phyloP scores from a whole-genome alignment of 1,284 basidiomycete genomes.

The Ustilago bromivora region DNA sequence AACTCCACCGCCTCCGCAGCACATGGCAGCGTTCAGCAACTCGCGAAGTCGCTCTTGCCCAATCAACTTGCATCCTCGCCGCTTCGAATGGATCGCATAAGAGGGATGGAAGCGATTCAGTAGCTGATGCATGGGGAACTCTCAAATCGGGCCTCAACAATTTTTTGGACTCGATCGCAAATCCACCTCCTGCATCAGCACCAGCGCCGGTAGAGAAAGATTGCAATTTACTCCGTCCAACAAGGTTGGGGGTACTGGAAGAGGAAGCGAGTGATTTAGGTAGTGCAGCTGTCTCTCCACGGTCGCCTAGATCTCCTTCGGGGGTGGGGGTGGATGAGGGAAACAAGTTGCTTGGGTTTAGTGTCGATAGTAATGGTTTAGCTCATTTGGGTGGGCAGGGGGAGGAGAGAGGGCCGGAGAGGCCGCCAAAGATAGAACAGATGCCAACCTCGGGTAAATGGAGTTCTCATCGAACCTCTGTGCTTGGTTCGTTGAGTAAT shows the following conservation, averaged over 20 bases:
- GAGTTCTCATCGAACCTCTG: constrained; percentile 19
- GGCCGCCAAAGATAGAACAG: constrained; percentile 22
- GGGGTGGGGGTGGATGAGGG: constrained; percentile 13
- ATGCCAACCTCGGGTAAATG: neutral
- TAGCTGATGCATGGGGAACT: constrained; percentile 45
- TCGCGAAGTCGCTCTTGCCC: constrained; percentile 15
- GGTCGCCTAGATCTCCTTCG: constrained; percentile 37
- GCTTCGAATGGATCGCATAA: neutral
- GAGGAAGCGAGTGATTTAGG: constrained; percentile 44
- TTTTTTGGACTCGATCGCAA: constrained; percentile 36
- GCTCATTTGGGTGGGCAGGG: constrained; percentile 1
- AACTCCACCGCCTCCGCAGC: constrained; percentile 24
- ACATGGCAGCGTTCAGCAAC: constrained; percentile 37
- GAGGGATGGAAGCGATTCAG: neutral
- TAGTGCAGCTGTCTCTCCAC: constrained; percentile 29
- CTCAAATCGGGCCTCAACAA: constrained; percentile 40
- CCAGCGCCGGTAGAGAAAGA: neutral
- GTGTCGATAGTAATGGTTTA: constrained; percentile 29
- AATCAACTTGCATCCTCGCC: neutral
- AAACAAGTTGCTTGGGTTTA: constrained; percentile 25
- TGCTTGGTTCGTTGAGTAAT: constrained; percentile 24
- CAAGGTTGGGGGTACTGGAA: constrained; percentile 33
- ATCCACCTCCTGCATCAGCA: neutral
- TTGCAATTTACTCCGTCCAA: constrained; percentile 3
- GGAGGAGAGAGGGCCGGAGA: constrained; percentile 14